Base-by-base conservation (phyloP, 495 filamentous ascomycete species). In the Talaromyces ruber region DNA sequence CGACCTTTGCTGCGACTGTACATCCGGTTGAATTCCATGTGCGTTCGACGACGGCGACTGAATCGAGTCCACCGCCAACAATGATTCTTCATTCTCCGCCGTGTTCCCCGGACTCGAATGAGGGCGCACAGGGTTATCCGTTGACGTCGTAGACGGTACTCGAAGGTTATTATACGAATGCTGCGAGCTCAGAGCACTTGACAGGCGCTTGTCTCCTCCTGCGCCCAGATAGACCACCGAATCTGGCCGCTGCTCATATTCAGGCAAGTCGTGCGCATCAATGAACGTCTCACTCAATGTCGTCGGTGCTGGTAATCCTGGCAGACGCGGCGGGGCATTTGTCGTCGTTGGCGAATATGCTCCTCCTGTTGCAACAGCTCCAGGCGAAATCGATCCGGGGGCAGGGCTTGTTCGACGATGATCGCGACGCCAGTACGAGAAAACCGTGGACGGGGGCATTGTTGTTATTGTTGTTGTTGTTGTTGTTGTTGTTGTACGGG, bases 351-450 rank as follows among this genome's bases (percentile, higher is more conserved):
- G 64, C 64, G 66, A 64, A 25, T 57, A 57, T 57, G 26, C 28
- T 55, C 60, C 61, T 34, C 65, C 62, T 37, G 64, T 55, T 28
- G n/a, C 43, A 18, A 21, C 43, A 21, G 43, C n/a, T 21, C n/a
- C 43, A 21, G 68, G 63, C 54, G 72, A 64, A 25, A 70, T 62
- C n/a, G 68, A 63, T 59, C 68, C 71, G 53, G 71, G 74, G 21
- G 71, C 69, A 53, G 74, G 71, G 65, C 67, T 73, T 32, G 72
- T 74, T 60, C 75, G 75, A 64, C 76, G 76, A 62, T 76, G 75
- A 50, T 79, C 76, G 64, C 76, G 75, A 56, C 77, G 76, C 77
- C 72, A 79, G 62, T 80, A 80, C n/a, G 77, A 78, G 61, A 79
- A 79, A 52, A 78, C 76, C 30, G 76, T 72, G 21, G 76, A 79